These are phyloP conservation scores for Striga hermonthica DNA, from an alignment of 305 asterid genomes.

Conservation along the genomic window DNA sequence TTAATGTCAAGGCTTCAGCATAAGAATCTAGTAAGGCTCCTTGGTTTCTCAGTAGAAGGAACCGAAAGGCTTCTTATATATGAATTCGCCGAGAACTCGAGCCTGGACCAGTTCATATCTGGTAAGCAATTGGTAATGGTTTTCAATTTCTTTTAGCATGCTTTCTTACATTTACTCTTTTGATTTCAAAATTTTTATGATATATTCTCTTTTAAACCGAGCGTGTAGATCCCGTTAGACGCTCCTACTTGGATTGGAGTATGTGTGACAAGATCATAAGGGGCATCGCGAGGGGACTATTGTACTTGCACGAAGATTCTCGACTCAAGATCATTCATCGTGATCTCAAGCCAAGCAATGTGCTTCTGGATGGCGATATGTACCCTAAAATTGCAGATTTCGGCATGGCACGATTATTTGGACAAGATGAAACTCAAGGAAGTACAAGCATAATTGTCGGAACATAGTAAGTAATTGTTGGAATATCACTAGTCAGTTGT, in stretches of 20 bases:
- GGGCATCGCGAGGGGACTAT: slow-evolving; percentile 43
- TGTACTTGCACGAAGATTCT: slow-evolving; percentile 50
- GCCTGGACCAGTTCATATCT: slow-evolving; percentile 30
- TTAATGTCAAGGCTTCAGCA: slow-evolving; percentile 28
- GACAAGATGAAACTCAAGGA: slow-evolving; percentile 37
- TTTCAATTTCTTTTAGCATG: no score
- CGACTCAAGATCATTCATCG: slow-evolving; percentile 41
- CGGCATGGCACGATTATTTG: slow-evolving; percentile 46
- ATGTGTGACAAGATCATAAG: slow-evolving; percentile 41
- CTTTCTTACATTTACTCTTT: no score
- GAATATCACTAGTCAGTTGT: no score
- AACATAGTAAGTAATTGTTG: slow-evolving; percentile 43
- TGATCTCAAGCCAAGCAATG: slow-evolving; percentile 45
- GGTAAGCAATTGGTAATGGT: slow-evolving; percentile 1
- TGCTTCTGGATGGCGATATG: slow-evolving; percentile 43
- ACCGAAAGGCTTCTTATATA: slow-evolving; percentile 28
- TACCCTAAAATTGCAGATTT: slow-evolving; percentile 44
- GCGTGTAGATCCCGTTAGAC: slow-evolving; percentile 33
- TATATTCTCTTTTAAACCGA: no score
- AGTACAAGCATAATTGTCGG: slow-evolving; percentile 39
- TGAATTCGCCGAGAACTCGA: slow-evolving; percentile 25
- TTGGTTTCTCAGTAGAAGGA: slow-evolving; percentile 28
- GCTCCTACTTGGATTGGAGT: slow-evolving; percentile 35
- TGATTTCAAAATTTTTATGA: no score
- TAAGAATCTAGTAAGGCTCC: slow-evolving; percentile 21